Percentiles rank a stretch among this genome's conserved stretches.
These are phyloP conservation scores for Suhomyces chickasaworum DNA, from an alignment of 1,139 yeast species.

Conservation along the genomic window DNA sequence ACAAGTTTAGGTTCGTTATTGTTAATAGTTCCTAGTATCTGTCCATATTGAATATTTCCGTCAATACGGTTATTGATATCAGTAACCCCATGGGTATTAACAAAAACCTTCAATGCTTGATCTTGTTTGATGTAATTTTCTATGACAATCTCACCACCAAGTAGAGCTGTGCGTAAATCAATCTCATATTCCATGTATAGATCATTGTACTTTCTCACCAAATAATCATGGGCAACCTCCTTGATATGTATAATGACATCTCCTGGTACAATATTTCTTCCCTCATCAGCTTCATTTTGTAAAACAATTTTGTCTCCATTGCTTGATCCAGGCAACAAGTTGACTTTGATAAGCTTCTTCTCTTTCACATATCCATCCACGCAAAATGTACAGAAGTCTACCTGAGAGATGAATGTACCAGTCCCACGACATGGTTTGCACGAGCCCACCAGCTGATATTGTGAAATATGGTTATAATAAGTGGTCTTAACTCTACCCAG, in stretches of 20 bases:
- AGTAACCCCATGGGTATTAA: constrained; percentile 42
- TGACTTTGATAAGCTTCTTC: constrained; percentile 53
- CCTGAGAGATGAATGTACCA: constrained; percentile 33
- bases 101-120: constrained; percentile 38
- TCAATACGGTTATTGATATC: constrained; percentile 26
- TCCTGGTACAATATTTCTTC: constrained; percentile 60
- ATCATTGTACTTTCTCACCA: constrained; percentile 54
- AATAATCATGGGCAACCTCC: constrained; percentile 38
- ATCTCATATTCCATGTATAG: constrained; percentile 48
- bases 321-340: constrained; percentile 54
- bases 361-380: constrained; percentile 41
- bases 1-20: constrained; percentile 52
- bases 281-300: constrained; percentile 66
- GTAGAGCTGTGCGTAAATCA: constrained; percentile 53
- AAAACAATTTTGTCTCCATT: constrained; percentile 54
- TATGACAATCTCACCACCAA: constrained; percentile 54
- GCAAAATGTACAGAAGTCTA: constrained; percentile 43
- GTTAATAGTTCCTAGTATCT: constrained; percentile 47
- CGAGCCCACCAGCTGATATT: constrained; percentile 36
- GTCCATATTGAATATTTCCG: constrained; percentile 41
- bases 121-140: constrained; percentile 48
- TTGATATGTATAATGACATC: constrained; percentile 56
- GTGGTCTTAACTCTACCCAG: constrained; percentile 40
- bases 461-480: constrained; percentile 34
- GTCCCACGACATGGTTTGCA: constrained; percentile 42